Conservation (phyloP, 2,329 filamentous ascomycete species). For the Aspergillus brasiliensis region DNA sequence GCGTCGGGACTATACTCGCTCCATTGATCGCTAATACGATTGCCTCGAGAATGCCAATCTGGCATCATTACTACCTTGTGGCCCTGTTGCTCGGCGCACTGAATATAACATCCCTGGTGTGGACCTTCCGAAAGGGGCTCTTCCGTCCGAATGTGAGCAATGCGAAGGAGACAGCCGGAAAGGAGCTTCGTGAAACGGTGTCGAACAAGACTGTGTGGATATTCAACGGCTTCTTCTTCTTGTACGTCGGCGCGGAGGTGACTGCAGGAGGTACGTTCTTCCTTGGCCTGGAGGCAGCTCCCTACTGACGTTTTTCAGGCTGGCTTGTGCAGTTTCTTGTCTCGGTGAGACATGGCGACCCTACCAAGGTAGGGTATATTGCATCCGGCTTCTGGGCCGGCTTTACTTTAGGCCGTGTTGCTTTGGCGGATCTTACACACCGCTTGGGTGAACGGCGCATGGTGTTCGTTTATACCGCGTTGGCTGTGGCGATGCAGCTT, state of each 20-base stretch:
- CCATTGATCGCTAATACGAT: conserved; percentile 28
- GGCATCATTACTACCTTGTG: conserved; percentile 28
- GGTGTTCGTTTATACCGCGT: conserved; percentile 23
- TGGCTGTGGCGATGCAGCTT: conserved; percentile 23
- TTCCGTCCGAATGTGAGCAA: conserved; percentile 23
- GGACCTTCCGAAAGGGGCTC: conserved; percentile 24
- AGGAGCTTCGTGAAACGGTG: conserved; percentile 23
- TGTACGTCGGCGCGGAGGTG: conserved; percentile 28
- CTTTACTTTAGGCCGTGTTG: conserved; percentile 25
- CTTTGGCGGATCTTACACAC: conserved; percentile 27
- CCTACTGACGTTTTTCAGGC: conserved; percentile 13
- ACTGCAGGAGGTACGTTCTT: conserved; percentile 23
- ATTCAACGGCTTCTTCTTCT: conserved; percentile 28
- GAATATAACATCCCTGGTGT: conserved; percentile 17
- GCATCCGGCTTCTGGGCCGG: conserved; percentile 28
- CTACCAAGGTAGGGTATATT: conserved; percentile 27
- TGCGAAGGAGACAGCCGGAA: conserved; percentile 22
- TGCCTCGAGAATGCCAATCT: conserved; percentile 21
- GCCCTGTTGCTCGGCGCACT: conserved; percentile 18
- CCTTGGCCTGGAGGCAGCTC: neutral
- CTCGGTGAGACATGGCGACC: conserved; percentile 24
- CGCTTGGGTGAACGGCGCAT: conserved; percentile 27
- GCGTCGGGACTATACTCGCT: conserved; percentile 23
- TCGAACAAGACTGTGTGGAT: conserved; percentile 24
- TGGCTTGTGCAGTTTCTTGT: conserved; percentile 29